Evolutionary conservation across 164 flowering plant species (phyloP).

Genomic region (Litsea cubeba): DNA sequence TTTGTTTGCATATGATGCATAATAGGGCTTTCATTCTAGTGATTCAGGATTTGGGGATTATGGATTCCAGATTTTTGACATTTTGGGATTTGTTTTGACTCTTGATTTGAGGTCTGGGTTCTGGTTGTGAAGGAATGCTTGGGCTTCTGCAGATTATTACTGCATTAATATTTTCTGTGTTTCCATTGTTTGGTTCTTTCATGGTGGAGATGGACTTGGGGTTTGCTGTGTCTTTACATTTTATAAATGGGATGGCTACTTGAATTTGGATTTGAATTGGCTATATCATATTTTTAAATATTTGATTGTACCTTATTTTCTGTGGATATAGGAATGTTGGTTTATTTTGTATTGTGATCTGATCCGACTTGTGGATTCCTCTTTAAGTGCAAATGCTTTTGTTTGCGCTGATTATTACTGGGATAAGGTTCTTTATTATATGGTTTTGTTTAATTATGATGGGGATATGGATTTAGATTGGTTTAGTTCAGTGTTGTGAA

Average conservation of each 20-base stretch:
- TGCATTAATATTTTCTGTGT: too few relatives aligned
- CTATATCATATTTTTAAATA: too few relatives aligned
- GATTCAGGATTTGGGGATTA: not conserved
- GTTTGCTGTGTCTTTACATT: not conserved
- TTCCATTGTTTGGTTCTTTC: not conserved
- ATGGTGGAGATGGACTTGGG: not conserved
- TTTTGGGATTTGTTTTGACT: not conserved
- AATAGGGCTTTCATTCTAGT: not conserved
- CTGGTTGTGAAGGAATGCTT: not conserved
- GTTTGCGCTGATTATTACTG: not conserved
- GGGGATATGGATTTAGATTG: not conserved
- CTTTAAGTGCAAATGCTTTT: not conserved
- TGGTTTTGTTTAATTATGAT: not conserved
- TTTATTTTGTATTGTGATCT: not conserved
- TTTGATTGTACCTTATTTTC: not conserved
- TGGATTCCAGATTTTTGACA: not conserved
- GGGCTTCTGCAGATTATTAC: not conserved
- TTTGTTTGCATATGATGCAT: not conserved
- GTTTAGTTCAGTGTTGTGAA: not conserved
- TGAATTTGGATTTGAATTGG: not conserved
- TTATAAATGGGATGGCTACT: not conserved
- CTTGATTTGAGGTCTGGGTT: not conserved
- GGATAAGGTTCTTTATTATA: not conserved
- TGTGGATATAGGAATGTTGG: not conserved
- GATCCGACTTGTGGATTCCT: not conserved